phyloP scores from a whole-genome alignment of 306 rosid species.

The Inga laurina region DNA sequence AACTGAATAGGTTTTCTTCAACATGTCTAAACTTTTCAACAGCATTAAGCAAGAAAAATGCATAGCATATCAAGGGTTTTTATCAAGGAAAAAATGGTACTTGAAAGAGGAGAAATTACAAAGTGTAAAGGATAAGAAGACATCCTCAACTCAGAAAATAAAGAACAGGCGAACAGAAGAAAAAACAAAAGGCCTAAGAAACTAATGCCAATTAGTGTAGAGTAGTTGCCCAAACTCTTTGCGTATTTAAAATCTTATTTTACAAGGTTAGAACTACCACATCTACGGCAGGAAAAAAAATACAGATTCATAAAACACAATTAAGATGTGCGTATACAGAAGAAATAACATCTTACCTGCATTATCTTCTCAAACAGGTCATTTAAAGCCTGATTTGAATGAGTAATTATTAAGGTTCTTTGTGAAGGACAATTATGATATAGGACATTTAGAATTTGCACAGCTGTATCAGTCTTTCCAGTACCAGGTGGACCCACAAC shows the following conservation, averaged over 20 bases:
- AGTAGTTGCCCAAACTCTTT: not conserved
- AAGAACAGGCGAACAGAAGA: not conserved
- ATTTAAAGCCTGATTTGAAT: slow-evolving; percentile 96
- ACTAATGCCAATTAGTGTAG: not conserved
- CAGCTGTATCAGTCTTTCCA: slow-evolving; percentile 99
- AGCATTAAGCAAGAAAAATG: not conserved
- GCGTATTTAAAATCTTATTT: not conserved
- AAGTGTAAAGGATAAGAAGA: not conserved
- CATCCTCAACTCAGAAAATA: not conserved
- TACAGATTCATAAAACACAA: not conserved
- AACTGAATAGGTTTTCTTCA: not conserved
- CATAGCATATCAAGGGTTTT: not conserved
- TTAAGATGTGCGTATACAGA: not conserved
- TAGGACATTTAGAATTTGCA: slow-evolving; percentile 91
- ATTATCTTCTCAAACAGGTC: slow-evolving; percentile 97
- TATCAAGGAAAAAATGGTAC: not conserved
- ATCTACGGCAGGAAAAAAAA: not conserved
- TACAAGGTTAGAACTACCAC: slow-evolving; percentile 7
- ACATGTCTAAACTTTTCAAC: not conserved
- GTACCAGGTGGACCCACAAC: slow-evolving; percentile 99
- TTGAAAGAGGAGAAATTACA: not conserved
- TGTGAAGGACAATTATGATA: slow-evolving; percentile 98
- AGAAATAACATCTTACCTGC: slow-evolving; percentile 51
- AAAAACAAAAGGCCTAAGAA: not conserved
- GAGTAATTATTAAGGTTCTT: slow-evolving; percentile 94